Base-by-base conservation (phyloP, 23 red algal genomes). In the Gracilaria caudata region DNA sequence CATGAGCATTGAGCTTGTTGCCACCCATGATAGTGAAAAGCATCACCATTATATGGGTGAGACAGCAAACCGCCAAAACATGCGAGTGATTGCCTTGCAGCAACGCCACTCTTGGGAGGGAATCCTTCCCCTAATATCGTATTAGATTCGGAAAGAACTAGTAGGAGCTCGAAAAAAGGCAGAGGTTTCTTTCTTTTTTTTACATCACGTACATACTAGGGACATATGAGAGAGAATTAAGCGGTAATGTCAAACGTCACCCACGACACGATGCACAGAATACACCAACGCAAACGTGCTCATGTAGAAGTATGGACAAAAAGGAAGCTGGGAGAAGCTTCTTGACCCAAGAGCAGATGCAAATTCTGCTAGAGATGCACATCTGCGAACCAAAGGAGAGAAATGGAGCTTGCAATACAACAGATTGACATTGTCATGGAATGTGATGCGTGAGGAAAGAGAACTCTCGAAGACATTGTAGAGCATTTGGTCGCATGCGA, bases 381-480 rank as follows among this genome's bases (percentile, higher is more conserved):
- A 60, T 12, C 1, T 4, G 1, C 23, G 28, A 60, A 7, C 57
- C n/a, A n/a, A n/a, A 60, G 28, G 78, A 58, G 21, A 28, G 28
- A 0, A 60, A 60, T 23, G 4, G 25, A 28, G 57, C 2, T 60
- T 60, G 57, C 57, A 60, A 66, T 36, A 30, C 16, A 35, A 4
- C 26, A 35, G 32, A 7, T 19, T 11, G 29, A 35, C 2, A 7
- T 8, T 66, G 70, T 75, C 40, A 75, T 75, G 70, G 13, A 25
- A 24, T 25, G 6, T 43, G 24, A 47, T 80, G 77, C 36, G 63
- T 51, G 4, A 86, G 43, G 51, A 86, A 86, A 3, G 82, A 37
- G 47, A 43, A 58, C 47, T 86, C 82, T n/a, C 65, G 63, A 2
- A 86, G 32, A 60, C 82, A 86, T 38, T 86, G 82, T 17, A 86